Conservation (phyloP, 2,329 filamentous ascomycete species). For the Thielaviopsis populi region DNA sequence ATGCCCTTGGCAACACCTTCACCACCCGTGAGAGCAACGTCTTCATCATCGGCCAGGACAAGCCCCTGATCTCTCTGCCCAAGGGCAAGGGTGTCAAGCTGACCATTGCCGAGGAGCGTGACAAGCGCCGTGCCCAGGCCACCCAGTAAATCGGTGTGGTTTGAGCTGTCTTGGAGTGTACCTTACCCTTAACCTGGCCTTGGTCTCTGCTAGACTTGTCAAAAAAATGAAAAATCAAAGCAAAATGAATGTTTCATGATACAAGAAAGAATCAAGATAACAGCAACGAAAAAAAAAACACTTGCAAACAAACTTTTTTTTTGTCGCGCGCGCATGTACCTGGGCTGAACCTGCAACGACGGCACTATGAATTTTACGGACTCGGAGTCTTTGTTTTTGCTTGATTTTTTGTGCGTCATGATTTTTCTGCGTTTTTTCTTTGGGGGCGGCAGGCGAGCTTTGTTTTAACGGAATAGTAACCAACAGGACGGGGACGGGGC, state of each 20-base stretch:
- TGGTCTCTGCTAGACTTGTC: conserved; percentile 1
- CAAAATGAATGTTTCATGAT: conserved; percentile 1
- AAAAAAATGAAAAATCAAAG: conserved; percentile 11
- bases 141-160: conserved; percentile 31
- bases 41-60: conserved; percentile 96
- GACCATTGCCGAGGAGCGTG: conserved; percentile 96
- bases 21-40: conserved; percentile 99
- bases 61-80: conserved; percentile 98
- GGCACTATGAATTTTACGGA: conserved; percentile 2
- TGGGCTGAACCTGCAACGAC: too few species aligned
- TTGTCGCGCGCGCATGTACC: conserved; percentile 1
- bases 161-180: background rate
- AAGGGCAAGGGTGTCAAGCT: conserved; percentile 99
- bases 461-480: too few species aligned
- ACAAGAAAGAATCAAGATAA: conserved; percentile 1
- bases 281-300: conserved; percentile 12
- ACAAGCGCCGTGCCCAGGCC: conserved; percentile 68
- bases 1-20: conserved; percentile 99
- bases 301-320: conserved; percentile 9
- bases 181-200: background rate
- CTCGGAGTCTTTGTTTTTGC: conserved; percentile 12
- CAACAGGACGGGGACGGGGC: too few species aligned
- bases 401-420: conserved; percentile 12
- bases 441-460: background rate
- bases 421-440: background rate